These are phyloP conservation scores for Fusarium mexicanum DNA, from an alignment of 2,329 filamentous ascomycete genomes.

Conservation along the genomic window DNA sequence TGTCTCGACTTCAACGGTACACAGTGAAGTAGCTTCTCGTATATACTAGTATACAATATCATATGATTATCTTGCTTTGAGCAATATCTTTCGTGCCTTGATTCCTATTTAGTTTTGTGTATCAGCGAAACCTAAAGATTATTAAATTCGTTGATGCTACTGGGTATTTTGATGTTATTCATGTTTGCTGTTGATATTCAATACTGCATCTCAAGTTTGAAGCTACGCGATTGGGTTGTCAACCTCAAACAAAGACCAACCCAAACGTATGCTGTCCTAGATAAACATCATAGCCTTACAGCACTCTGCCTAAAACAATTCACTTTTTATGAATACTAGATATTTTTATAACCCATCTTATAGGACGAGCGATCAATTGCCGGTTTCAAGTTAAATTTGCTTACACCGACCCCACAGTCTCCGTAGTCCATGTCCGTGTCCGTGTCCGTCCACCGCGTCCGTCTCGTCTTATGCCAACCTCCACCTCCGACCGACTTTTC, in stretches of 20 bases:
- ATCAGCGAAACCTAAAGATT: accelerated
- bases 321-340: neutral
- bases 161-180: accelerated
- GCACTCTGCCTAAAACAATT: neutral
- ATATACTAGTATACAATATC: neutral
- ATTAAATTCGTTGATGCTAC: accelerated
- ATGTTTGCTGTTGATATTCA: neutral
- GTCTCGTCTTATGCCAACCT: neutral
- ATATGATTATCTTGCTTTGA: neutral
- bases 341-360: neutral
- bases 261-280: neutral
- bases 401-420: conserved; percentile 17
- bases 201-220: neutral
- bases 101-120: accelerated
- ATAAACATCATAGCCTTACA: neutral
- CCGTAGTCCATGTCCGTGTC: conserved; percentile 36
- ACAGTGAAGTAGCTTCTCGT: neutral
- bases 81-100: too few species aligned
- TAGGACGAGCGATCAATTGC: conserved; percentile 10
- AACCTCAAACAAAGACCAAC: neutral
- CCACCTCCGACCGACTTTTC: neutral
- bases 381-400: conserved; percentile 10
- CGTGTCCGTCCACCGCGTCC: neutral
- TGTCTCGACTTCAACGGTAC: accelerated
- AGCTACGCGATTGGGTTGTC: neutral